These are phyloP conservation scores for Jamesozyma rosinii DNA, from an alignment of 805 yeast species.

Conservation along the genomic window DNA sequence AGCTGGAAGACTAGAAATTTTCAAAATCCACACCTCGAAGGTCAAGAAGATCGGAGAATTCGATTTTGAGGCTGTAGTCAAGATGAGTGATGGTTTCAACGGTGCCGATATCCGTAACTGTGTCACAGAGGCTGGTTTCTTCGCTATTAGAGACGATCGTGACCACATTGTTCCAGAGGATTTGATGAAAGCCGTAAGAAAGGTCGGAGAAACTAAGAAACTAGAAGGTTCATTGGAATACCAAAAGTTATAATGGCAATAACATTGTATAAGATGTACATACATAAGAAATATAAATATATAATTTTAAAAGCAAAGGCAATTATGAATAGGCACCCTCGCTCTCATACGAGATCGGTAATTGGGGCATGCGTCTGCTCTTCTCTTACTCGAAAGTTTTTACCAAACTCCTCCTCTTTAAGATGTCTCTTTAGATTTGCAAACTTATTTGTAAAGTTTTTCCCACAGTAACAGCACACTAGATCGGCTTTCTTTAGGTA, in stretches of 20 bases:
- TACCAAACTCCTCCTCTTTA: conserved; percentile 21
- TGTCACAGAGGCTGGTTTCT: conserved; percentile 96
- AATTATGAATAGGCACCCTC: background rate
- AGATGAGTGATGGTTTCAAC: conserved; percentile 97
- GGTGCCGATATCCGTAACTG: conserved; percentile 98
- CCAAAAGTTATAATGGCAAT: conserved; percentile 59
- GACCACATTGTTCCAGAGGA: conserved; percentile 90
- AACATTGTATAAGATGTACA: conserved; percentile 2
- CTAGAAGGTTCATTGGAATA: conserved; percentile 93
- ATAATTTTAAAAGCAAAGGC: background rate
- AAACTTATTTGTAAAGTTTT: conserved; percentile 37
- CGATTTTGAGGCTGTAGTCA: conserved; percentile 93
- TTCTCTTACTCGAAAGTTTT: background rate
- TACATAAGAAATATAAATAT: background rate
- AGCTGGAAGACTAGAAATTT: conserved; percentile 86
- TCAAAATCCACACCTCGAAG: conserved; percentile 81
- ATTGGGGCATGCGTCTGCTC: too few relatives aligned
- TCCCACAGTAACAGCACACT: conserved; percentile 35
- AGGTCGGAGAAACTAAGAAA: conserved; percentile 93
- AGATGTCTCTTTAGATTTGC: conserved; percentile 36
- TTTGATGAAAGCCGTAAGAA: conserved; percentile 94
- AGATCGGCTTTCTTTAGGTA: conserved; percentile 30
- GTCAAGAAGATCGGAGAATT: conserved; percentile 89
- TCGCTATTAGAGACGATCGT: conserved; percentile 95
- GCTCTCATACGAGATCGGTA: too few relatives aligned